A percentile compares a stretch with the other conserved stretches of the same genome.
Conservation (phyloP, 2,329 filamentous ascomycete species). For the Claviceps sp. region DNA sequence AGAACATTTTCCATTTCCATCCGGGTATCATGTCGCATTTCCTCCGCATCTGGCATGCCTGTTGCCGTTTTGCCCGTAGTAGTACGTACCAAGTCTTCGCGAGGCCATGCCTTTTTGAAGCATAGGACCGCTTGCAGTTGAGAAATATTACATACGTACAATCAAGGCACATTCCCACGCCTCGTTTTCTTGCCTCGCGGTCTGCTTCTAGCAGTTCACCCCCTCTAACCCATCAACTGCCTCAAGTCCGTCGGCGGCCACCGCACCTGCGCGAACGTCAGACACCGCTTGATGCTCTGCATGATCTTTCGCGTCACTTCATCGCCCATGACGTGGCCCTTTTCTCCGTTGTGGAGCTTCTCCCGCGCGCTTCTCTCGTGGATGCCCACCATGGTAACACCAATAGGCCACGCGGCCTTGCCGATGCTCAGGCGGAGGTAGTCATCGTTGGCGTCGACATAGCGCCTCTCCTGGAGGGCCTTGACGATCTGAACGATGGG, state of each 20-base stretch:
- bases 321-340: constrained; percentile 94
- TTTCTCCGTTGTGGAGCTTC: constrained; percentile 78
- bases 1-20: not conserved
- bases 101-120: not conserved
- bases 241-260: constrained; percentile 89
- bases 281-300: constrained; percentile 92
- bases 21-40: not conserved
- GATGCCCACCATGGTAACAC: constrained; percentile 99
- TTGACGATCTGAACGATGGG: constrained; percentile 86
- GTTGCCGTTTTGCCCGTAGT: not conserved
- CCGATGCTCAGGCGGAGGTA: constrained; percentile 89
- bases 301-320: constrained; percentile 91
- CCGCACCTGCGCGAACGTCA: constrained; percentile 91
- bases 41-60: not conserved
- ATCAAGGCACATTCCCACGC: no score
- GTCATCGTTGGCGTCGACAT: constrained; percentile 92
- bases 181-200: no score
- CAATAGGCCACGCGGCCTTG: constrained; percentile 96
- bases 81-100: not conserved
- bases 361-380: constrained; percentile 93
- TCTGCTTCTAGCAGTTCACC: not conserved
- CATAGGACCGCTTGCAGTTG: no score
- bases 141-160: no score
- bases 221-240: constrained; percentile 69
- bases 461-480: constrained; percentile 77